Evolutionary conservation across 1,284 basidiomycete genomes (phyloP).

Genomic region (Fomitopsis pinicola): DNA sequence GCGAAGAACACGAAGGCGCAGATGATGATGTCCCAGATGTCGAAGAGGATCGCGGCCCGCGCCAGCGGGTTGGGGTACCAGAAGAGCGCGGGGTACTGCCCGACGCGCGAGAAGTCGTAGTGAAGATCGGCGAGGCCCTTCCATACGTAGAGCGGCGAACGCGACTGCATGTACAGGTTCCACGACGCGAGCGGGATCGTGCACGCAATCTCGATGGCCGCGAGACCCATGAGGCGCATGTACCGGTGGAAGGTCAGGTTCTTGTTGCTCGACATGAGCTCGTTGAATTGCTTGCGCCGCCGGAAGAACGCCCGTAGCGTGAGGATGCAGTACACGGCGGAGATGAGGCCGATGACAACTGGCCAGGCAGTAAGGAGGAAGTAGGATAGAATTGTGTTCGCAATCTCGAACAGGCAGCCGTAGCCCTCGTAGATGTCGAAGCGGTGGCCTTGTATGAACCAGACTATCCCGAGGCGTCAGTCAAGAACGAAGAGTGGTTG

Average conservation of each 20-base stretch:
- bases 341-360: slow-evolving; percentile 37
- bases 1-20: slow-evolving; percentile 48
- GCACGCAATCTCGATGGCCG: slow-evolving; percentile 37
- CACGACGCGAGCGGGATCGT: slow-evolving; percentile 36
- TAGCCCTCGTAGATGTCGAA: slow-evolving; percentile 55
- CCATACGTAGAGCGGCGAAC: slow-evolving; percentile 26
- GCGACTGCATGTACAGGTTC: slow-evolving; percentile 24
- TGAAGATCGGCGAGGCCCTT: slow-evolving; percentile 35
- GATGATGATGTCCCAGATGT: slow-evolving; percentile 20
- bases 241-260: slow-evolving; percentile 43
- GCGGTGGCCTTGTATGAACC: slow-evolving; percentile 41
- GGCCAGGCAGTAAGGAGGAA: slow-evolving; percentile 38
- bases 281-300: slow-evolving; percentile 28
- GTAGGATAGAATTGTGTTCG: slow-evolving; percentile 41
- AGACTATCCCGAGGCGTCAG: slow-evolving; percentile 15
- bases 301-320: slow-evolving; percentile 29
- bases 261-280: slow-evolving; percentile 27
- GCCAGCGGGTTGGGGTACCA: slow-evolving; percentile 22
- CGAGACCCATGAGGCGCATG: slow-evolving; percentile 50
- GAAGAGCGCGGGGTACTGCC: slow-evolving; percentile 22
- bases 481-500: neutral
- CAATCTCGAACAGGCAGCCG: slow-evolving; percentile 45
- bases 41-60: slow-evolving; percentile 11
- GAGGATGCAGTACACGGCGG: slow-evolving; percentile 28
- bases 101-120: slow-evolving; percentile 28